Percentiles rank a stretch among this genome's conserved stretches.
Evolutionary conservation across 2,329 filamentous ascomycete genomes (phyloP).

Genomic region (Fusarium sp.): DNA sequence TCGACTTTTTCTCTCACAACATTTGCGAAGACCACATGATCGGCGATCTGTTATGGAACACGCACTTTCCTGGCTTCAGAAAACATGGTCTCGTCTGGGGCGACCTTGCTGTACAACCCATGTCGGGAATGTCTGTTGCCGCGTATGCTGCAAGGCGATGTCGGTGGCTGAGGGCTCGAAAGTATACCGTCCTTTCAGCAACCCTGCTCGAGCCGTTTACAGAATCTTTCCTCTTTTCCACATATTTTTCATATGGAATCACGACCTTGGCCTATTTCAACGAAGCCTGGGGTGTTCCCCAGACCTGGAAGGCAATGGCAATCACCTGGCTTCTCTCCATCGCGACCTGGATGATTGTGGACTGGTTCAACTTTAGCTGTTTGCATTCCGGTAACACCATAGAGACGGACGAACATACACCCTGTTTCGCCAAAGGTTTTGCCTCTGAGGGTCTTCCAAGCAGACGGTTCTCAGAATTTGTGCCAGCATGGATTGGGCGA

Average conservation of each 20-base stretch:
- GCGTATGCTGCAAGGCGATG: slow-evolving; percentile 86
- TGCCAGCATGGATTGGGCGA: slow-evolving; percentile 85
- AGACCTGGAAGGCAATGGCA: slow-evolving; percentile 76
- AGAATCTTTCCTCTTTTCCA: slow-evolving; percentile 86
- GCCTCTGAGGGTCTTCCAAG: slow-evolving; percentile 55
- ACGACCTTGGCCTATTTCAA: slow-evolving; percentile 78
- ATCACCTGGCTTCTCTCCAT: slow-evolving; percentile 76
- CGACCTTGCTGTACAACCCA: slow-evolving; percentile 90
- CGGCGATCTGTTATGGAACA: slow-evolving; percentile 89
- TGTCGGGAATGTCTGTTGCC: slow-evolving; percentile 80
- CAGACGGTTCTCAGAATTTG: slow-evolving; percentile 77
- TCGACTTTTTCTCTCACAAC: slow-evolving; percentile 94
- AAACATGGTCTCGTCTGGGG: slow-evolving; percentile 89
- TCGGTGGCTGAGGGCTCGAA: slow-evolving; percentile 91
- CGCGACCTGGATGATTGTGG: slow-evolving; percentile 77
- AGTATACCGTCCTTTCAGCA: slow-evolving; percentile 90
- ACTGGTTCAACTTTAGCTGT: slow-evolving; percentile 78
- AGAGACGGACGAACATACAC: slow-evolving; percentile 78
- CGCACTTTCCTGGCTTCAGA: slow-evolving; percentile 70
- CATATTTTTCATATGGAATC: slow-evolving; percentile 82
- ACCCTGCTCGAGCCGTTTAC: slow-evolving; percentile 94
- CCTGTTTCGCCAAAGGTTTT: slow-evolving; percentile 74
- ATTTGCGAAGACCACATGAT: slow-evolving; percentile 99
- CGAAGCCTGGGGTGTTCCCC: slow-evolving; percentile 63
- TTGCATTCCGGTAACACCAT: slow-evolving; percentile 81